Percentiles rank a stretch among this genome's conserved stretches.
Evolutionary conservation across 2,329 filamentous ascomycete genomes (phyloP).

Genomic region (Diaporthe batatas): DNA sequence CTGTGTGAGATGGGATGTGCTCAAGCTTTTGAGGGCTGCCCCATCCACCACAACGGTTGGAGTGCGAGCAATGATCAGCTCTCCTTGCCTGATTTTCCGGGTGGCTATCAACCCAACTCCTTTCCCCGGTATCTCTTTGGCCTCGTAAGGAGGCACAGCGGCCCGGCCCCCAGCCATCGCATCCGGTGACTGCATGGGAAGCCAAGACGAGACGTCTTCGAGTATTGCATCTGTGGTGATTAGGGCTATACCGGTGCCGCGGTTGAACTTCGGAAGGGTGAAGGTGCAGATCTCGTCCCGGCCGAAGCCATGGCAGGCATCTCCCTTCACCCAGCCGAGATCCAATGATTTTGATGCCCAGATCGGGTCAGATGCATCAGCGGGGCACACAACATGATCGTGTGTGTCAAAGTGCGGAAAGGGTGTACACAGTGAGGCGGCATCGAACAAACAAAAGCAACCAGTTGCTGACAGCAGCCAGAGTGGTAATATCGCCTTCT

Average conservation of each 20-base stretch:
- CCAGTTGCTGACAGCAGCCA: slow-evolving; percentile 11
- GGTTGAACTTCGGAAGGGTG: slow-evolving; percentile 25
- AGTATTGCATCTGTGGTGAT: slow-evolving; percentile 23
- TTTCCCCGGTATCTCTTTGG: slow-evolving; percentile 17
- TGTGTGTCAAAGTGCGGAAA: slow-evolving; percentile 16
- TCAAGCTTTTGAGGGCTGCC: not conserved
- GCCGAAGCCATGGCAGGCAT: slow-evolving; percentile 29
- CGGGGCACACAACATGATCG: slow-evolving; percentile 24
- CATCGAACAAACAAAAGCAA: not conserved
- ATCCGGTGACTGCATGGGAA: not conserved
- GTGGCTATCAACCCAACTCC: slow-evolving; percentile 31
- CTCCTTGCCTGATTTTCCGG: slow-evolving; percentile 19
- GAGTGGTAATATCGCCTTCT: not conserved
- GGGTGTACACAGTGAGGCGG: not conserved
- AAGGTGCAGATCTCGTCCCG: slow-evolving; percentile 27
- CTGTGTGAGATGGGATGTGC: slow-evolving; percentile 4
- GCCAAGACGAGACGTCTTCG: slow-evolving; percentile 3
- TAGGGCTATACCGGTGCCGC: slow-evolving; percentile 30
- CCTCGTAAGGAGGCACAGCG: slow-evolving; percentile 11
- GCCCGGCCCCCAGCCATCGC: not conserved
- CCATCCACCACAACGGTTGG: slow-evolving; percentile 34
- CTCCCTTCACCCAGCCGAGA: slow-evolving; percentile 9
- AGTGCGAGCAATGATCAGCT: slow-evolving; percentile 29
- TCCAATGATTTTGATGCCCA: not conserved
- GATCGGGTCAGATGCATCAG: slow-evolving; percentile 15